Conservation (phyloP, 352 stramenopile genomes). For the Phytopythium helicoides region DNA sequence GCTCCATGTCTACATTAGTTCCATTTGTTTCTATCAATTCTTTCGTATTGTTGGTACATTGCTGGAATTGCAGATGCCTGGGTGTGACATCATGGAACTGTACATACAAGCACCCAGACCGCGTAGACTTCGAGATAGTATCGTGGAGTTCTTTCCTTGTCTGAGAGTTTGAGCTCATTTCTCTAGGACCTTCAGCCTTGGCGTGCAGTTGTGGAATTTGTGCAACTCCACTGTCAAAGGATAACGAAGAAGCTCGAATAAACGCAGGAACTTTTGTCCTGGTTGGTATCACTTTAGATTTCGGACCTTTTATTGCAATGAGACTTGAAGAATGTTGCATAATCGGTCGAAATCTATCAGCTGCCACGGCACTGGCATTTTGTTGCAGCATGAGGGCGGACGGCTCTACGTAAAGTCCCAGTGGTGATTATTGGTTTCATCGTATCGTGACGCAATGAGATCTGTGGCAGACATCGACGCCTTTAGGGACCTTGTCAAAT, state of each 20-base stretch:
- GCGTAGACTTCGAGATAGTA: not conserved
- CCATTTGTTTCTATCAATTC: too few species aligned
- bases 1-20: too few species aligned
- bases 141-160: not conserved
- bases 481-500: slow-evolving; percentile 23
- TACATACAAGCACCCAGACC: slow-evolving; percentile 28
- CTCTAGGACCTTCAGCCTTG: not conserved
- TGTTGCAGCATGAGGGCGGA: slow-evolving; percentile 20
- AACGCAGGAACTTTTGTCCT: slow-evolving; percentile 7
- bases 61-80: slow-evolving; percentile 21
- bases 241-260: slow-evolving; percentile 13
- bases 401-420: slow-evolving; percentile 36
- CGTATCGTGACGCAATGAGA: slow-evolving; percentile 17
- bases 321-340: slow-evolving; percentile 14
- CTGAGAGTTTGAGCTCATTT: not conserved
- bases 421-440: slow-evolving; percentile 1
- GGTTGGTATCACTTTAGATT: not conserved
- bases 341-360: slow-evolving; percentile 40
- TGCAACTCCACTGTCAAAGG: not conserved
- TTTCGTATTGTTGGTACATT: too few species aligned
- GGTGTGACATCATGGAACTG: slow-evolving; percentile 56
- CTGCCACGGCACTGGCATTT: slow-evolving; percentile 32
- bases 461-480: slow-evolving; percentile 45
- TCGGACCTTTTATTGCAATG: not conserved
- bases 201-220: not conserved